These are phyloP conservation scores for Albizia julibrissin DNA, from an alignment of 306 rosid species.

Conservation along the genomic window DNA sequence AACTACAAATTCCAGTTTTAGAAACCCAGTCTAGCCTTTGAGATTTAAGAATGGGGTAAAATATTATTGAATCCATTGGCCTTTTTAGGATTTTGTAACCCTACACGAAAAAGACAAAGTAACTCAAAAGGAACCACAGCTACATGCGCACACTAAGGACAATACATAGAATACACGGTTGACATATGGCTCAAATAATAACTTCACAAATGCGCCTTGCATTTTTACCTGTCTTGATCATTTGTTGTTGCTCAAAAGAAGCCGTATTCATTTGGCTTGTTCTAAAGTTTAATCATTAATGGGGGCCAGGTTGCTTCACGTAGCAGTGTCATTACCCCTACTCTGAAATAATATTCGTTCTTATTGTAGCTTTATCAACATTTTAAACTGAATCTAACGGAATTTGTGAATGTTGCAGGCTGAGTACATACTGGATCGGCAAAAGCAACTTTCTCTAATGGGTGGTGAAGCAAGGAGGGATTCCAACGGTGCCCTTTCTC, in stretches of 20 bases:
- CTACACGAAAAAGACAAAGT: neutral
- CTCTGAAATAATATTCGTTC: constrained; percentile 12
- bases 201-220: neutral
- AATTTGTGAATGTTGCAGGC: constrained; percentile 59
- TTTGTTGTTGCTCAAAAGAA: constrained; percentile 7
- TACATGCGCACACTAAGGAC: neutral
- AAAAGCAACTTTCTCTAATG: constrained; percentile 85
- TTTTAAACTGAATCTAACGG: constrained; percentile 22
- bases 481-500: constrained; percentile 64
- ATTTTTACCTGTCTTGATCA: neutral
- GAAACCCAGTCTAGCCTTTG: neutral
- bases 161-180: neutral
- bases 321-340: constrained; percentile 4
- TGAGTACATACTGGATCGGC: constrained; percentile 84
- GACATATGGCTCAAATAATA: neutral
- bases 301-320: constrained; percentile 6
- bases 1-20: neutral
- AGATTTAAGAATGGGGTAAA: neutral
- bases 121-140: neutral
- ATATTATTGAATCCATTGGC: neutral
- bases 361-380: neutral
- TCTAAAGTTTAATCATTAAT: neutral
- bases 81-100: neutral
- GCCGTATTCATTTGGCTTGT: neutral
- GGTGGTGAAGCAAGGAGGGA: constrained; percentile 84